Evolutionary conservation across 2,329 filamentous ascomycete genomes (phyloP), one percentile per base, ranked within the genome.

Genomic region (Phyllosticta citribraziliensis): DNA sequence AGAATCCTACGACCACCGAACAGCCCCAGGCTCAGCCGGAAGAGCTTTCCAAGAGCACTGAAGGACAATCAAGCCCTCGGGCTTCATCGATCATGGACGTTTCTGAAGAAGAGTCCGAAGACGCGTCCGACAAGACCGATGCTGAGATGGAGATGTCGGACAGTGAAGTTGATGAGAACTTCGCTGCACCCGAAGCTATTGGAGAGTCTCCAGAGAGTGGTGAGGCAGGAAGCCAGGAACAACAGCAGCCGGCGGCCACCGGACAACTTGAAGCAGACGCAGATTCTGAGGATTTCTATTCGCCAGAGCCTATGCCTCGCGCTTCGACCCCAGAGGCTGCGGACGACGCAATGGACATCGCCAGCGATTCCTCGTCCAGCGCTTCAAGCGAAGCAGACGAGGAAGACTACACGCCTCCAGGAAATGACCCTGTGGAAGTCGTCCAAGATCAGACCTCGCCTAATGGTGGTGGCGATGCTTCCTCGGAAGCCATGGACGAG

Each of bases 261-360:
- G 3, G 11, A 33, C 47, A 35, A 56, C 54, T 47, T 12, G 59
- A 61, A 24, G 54, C 53, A 22, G 60, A 57, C 17, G 69, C 70
- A 20, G 69, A 72, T 47, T 69, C 68, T 1, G 71, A 74, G 52
- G 70, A 74, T 51, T 72, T 73, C 52, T 73, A 73, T 52, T 72
- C 70, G 11, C 70, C 71, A 20, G 67, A 70, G 14, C 68, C 68
- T 2, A 19, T 5, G 10, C 27, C 52, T 20, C 35, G 33, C 11
- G 35, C 20, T 12, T 12, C 35, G 5, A 24, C 58, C n/a, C n/a
- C 40, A 11, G 54, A 35, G 19, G 56, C 12, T 14, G 55, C 19
- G 14, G 33, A 52, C 20, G 24, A 20, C 14, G 33, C 22, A 2
- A 24, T 35, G 19, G 19, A 47, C 20, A 35, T 27, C 30, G 52